Evolutionary conservation across 2,329 filamentous ascomycete species (phyloP).

Genomic region (Epichloe aotearoae): DNA sequence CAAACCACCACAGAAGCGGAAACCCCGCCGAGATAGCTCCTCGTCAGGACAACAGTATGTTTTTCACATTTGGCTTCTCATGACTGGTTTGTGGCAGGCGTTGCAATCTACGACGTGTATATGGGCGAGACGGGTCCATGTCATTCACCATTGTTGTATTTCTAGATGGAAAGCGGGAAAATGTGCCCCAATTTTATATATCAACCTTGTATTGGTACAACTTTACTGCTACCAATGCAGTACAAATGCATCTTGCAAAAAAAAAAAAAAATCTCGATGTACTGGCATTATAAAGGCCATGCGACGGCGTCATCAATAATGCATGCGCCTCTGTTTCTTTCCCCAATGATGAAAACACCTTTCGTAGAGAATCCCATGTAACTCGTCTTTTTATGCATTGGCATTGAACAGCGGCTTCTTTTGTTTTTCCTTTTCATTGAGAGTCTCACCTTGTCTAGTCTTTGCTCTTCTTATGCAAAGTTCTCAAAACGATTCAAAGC

Average conservation of each 20-base stretch:
- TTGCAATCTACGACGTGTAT: background rate
- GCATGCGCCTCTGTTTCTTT: constrained; percentile 1
- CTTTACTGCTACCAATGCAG: background rate
- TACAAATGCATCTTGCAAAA: background rate
- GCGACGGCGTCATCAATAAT: constrained; percentile 4
- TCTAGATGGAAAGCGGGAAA: background rate
- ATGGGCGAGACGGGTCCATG: background rate
- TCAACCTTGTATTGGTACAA: constrained; percentile 3
- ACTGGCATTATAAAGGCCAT: background rate
- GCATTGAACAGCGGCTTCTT: background rate
- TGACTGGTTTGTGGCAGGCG: no score
- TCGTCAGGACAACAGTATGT: background rate
- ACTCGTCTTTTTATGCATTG: background rate
- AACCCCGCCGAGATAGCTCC: constrained; percentile 12
- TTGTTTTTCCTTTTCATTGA: background rate
- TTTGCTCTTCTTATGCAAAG: background rate
- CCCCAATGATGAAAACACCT: background rate
- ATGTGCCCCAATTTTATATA: background rate
- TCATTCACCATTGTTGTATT: background rate
- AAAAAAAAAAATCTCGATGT: background rate
- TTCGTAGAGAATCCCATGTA: background rate
- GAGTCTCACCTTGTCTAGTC: background rate
- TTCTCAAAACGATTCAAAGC: background rate
- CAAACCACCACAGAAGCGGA: constrained; percentile 18
- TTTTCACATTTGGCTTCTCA: no score